Evolutionary conservation across 495 filamentous ascomycete species (phyloP).

Genomic region (Annulohypoxylon stygium): DNA sequence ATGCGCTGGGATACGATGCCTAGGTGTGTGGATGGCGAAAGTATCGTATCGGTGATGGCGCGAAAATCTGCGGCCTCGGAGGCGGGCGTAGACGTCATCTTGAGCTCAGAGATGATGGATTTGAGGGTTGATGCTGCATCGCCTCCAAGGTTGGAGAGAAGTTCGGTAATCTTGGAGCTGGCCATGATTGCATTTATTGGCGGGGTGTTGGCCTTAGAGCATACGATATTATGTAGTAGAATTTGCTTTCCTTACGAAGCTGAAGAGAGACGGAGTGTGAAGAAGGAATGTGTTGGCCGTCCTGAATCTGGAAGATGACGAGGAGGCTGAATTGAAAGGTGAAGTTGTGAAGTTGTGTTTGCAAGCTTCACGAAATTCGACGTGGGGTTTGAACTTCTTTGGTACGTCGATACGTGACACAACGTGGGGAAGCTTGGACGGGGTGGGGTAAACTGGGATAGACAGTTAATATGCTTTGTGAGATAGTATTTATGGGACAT

Average conservation of each 20-base stretch:
- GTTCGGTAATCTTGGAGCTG: slow-evolving; percentile 57
- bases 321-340: background rate
- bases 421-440: slow-evolving; percentile 27
- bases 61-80: slow-evolving; percentile 74
- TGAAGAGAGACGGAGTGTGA: background rate
- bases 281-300: too few relatives aligned
- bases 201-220: slow-evolving; percentile 1
- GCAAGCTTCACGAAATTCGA: slow-evolving; percentile 12
- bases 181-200: slow-evolving; percentile 38
- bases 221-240: background rate
- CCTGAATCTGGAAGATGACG: background rate
- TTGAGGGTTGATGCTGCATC: slow-evolving; percentile 74
- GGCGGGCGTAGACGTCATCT: slow-evolving; percentile 65
- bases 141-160: slow-evolving; percentile 66
- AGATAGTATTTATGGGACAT: background rate
- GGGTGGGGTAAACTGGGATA: slow-evolving; percentile 2
- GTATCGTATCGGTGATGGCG: slow-evolving; percentile 75
- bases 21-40: slow-evolving; percentile 68
- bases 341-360: slow-evolving; percentile 12
- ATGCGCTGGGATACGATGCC: slow-evolving; percentile 81
- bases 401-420: background rate
- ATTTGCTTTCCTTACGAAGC: too few relatives aligned
- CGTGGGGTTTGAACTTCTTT: slow-evolving; percentile 8
- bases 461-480: background rate
- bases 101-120: slow-evolving; percentile 73